Evolutionary conservation across 169 alveolate genomes (phyloP).

Genomic region (Neospora caninum): DNA sequence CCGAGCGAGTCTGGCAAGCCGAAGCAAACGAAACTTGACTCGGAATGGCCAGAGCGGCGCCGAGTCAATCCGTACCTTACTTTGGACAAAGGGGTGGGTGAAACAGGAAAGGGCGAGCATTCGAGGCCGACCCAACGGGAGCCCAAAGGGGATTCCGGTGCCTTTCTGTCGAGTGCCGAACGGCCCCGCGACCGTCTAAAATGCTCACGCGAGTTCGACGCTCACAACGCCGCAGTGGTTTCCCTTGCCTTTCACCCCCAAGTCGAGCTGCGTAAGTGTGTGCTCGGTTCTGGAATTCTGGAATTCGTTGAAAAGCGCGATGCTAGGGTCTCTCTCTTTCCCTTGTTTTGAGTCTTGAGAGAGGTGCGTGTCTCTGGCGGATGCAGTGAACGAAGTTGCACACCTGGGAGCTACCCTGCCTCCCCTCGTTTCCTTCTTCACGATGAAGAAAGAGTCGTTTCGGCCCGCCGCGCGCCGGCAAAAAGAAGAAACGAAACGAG

Average conservation of each 20-base stretch:
- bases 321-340: background rate
- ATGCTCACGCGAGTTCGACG: background rate
- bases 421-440: too few relatives aligned
- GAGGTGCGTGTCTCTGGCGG: too few relatives aligned
- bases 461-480: too few relatives aligned
- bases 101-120: background rate
- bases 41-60: conserved; percentile 15
- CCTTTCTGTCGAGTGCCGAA: background rate
- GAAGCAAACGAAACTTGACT: background rate
- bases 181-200: background rate
- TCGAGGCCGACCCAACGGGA: background rate
- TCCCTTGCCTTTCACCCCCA: background rate
- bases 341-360: background rate
- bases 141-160: background rate
- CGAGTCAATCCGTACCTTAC: background rate
- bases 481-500: too few relatives aligned
- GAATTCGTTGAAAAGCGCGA: background rate
- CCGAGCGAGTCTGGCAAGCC: too few relatives aligned
- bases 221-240: conserved; percentile 31
- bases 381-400: too few relatives aligned
- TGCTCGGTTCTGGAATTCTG: background rate
- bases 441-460: too few relatives aligned
- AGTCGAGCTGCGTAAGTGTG: background rate
- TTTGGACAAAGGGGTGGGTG: background rate
- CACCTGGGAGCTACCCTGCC: too few relatives aligned